phyloP scores from a whole-genome alignment of 768 basidiomycete species.

The Pleurotus pulmonarius region DNA sequence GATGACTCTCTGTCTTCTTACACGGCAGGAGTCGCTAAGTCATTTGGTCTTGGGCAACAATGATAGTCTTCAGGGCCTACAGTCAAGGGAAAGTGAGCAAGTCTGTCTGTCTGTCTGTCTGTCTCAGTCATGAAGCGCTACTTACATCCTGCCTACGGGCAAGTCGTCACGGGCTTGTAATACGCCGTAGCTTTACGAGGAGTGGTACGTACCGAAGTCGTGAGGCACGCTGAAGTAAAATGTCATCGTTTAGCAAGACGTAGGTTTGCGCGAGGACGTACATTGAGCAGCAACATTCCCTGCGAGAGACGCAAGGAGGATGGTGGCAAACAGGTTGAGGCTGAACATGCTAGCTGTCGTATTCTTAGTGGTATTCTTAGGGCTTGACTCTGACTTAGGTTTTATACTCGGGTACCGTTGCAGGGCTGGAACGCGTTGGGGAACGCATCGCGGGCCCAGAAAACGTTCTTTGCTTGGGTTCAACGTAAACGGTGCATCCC shows the following conservation, averaged over 20 bases:
- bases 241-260: too few relatives aligned
- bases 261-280: not conserved
- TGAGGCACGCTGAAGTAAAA: not conserved
- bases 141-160: not conserved
- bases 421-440: too few relatives aligned
- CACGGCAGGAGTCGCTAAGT: not conserved
- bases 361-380: too few relatives aligned
- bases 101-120: too few relatives aligned
- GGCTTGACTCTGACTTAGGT: too few relatives aligned
- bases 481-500: too few relatives aligned
- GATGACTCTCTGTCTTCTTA: not conserved
- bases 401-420: too few relatives aligned
- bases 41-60: conserved; percentile 1
- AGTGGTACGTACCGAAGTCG: not conserved
- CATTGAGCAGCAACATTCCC: not conserved
- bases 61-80: conserved; percentile 1
- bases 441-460: too few relatives aligned
- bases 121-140: too few relatives aligned
- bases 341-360: not conserved
- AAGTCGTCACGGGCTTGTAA: too few relatives aligned
- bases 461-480: too few relatives aligned
- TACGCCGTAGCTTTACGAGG: not conserved
- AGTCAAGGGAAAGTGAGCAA: not conserved
- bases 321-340: not conserved
- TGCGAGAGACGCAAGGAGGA: not conserved